Conservation (phyloP, 495 filamentous ascomycete species). For the Penicillium herquei region DNA sequence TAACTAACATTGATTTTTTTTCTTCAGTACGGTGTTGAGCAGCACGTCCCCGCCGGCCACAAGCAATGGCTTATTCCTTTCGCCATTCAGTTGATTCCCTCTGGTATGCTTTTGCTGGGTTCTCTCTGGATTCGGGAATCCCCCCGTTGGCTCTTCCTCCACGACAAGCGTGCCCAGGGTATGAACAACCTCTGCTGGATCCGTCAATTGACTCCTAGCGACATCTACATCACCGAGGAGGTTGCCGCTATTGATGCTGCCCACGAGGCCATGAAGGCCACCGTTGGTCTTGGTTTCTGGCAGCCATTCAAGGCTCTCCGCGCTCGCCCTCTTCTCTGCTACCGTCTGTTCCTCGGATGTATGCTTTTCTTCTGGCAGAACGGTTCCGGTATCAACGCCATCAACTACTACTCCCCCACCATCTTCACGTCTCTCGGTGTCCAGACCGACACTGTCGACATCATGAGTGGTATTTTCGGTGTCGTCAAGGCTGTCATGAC, state of each 20-base stretch:
- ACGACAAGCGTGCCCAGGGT: constrained; percentile 51
- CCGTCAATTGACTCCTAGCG: constrained; percentile 56
- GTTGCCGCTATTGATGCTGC: constrained; percentile 60
- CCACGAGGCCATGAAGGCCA: constrained; percentile 53
- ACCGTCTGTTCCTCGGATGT: constrained; percentile 64
- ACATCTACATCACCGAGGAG: constrained; percentile 69
- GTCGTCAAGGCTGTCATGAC: constrained; percentile 56
- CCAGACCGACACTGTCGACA: constrained; percentile 30
- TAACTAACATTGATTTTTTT: constrained; percentile 9
- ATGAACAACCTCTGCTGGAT: constrained; percentile 63
- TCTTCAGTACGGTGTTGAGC: constrained; percentile 42
- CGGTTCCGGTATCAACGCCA: constrained; percentile 63
- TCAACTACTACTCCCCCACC: constrained; percentile 64
- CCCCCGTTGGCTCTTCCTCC: constrained; percentile 58
- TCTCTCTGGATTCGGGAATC: constrained; percentile 52
- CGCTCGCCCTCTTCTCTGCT: constrained; percentile 46
- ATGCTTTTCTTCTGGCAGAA: constrained; percentile 71
- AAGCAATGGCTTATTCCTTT: constrained; percentile 59
- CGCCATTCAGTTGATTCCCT: constrained; percentile 55
- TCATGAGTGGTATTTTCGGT: constrained; percentile 53
- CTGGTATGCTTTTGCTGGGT: constrained; percentile 47
- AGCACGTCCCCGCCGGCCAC: constrained; percentile 28
- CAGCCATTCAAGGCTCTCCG: constrained; percentile 61
- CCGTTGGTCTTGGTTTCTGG: constrained; percentile 64
- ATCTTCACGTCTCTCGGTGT: constrained; percentile 60